Evolutionary conservation across 805 yeast species (phyloP).

Genomic region (Sugiyamaella mastotermitis): DNA sequence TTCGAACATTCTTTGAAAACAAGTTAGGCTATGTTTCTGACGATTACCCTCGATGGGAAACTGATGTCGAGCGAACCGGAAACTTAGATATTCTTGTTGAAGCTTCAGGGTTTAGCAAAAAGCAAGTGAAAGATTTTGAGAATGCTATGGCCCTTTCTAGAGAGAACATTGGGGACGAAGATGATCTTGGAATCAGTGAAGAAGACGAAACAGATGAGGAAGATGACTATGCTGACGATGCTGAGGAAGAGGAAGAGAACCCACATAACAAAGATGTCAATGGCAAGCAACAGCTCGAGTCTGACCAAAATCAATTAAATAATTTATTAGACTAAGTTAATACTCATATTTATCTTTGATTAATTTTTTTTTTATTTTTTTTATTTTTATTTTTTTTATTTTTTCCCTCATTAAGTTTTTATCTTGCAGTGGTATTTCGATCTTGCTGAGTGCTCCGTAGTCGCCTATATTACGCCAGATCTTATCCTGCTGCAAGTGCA

Average conservation of each 20-base stretch:
- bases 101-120: constrained; percentile 79
- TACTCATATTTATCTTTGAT: too few species aligned
- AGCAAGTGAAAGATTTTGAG: constrained; percentile 62
- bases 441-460: too few species aligned
- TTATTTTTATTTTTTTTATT: too few species aligned
- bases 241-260: constrained; percentile 39
- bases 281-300: too few species aligned
- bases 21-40: constrained; percentile 71
- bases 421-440: too few species aligned
- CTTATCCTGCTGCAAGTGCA: too few species aligned
- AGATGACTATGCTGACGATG: constrained; percentile 33
- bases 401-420: too few species aligned
- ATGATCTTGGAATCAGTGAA: constrained; percentile 22
- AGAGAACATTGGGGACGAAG: constrained; percentile 26
- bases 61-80: constrained; percentile 66
- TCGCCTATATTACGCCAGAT: too few species aligned
- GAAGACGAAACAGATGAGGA: constrained; percentile 19
- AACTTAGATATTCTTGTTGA: constrained; percentile 79
- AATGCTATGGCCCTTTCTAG: constrained; percentile 51
- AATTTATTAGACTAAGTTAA: too few species aligned
- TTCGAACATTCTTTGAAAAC: constrained; percentile 72
- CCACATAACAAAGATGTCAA: too few species aligned
- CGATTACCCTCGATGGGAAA: constrained; percentile 74
- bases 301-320: too few species aligned
- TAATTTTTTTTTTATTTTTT: too few species aligned